Evolutionary conservation across 805 yeast species (phyloP), one percentile per base, ranked within the genome.

Genomic region (Millerago galiae): DNA sequence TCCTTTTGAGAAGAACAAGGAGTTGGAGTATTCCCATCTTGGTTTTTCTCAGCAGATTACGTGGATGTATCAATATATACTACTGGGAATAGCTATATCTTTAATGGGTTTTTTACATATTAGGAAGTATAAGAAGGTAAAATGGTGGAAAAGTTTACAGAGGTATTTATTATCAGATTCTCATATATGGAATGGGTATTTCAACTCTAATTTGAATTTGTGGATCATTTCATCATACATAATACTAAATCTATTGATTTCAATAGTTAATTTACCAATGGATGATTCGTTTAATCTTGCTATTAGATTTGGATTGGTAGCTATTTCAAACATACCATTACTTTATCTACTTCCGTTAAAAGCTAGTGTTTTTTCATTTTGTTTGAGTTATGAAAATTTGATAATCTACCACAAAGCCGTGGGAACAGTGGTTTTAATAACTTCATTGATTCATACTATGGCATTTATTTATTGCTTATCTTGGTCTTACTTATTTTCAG

Each of bases 291-390:
- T 55, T 45, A 53, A 54, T 33, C 32, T 54, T n/a, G 51, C 56
- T 8, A 29, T 55, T 1, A 37, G 61, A 12, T 42, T 58, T 13
- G 61, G 61, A 0, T 45, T 54, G 14, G 52, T 55, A 3, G 49
- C 59, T 2, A 53, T 51, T 2, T 48, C 56, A 10, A 57, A 57
- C n/a, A 29, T 57, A 7, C 60, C 61, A 7, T 26, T 57, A 31
- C 27, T 57, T n/a, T 55, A 55, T 41, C 36, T 57, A 14, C 40
- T 57, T 7, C 61, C 61, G 2, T 36, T 57, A 21, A 57, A 57
- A 24, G 43, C 52, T 5, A 58, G 61, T 3, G 53, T 58, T 0
- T 38, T 57, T 21, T 38, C 42, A 7, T 36, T 54, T 7, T 44
- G 48, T 8, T 24, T 57, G 24, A 50, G 57, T 14, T 57, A 57